Conservation (phyloP, 2,329 filamentous ascomycete genomes). For the Cytospora chrysosperma region DNA sequence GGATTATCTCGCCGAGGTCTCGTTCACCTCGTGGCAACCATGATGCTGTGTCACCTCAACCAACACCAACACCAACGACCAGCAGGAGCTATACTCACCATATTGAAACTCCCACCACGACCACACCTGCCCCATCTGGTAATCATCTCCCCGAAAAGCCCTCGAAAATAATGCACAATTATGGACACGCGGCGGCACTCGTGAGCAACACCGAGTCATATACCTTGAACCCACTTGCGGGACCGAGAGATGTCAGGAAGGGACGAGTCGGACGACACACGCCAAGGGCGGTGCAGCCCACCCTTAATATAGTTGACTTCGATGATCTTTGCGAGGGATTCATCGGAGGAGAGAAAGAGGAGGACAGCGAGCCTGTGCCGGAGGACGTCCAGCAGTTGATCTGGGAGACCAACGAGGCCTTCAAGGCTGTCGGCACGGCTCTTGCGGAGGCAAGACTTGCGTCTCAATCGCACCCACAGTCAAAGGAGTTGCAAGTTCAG, state of each 20-base stretch:
- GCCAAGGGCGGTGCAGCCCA: conserved; percentile 4
- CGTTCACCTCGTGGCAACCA: not conserved
- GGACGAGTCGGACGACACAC: not conserved
- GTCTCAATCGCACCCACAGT: conserved; percentile 25
- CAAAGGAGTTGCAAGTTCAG: conserved; percentile 6
- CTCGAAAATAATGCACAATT: not conserved
- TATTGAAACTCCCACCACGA: conserved; percentile 10
- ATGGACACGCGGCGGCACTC: not conserved
- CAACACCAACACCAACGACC: conserved; percentile 1
- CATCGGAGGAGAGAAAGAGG: conserved; percentile 1
- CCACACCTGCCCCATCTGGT: conserved; percentile 5
- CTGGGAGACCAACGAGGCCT: conserved; percentile 50
- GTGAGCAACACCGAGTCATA: conserved; percentile 15
- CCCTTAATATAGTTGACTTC: not conserved
- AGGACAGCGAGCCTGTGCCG: conserved; percentile 29
- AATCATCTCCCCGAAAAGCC: not conserved
- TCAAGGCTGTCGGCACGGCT: conserved; percentile 44
- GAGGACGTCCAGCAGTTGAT: conserved; percentile 47
- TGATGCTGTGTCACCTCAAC: conserved; percentile 6
- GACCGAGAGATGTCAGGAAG: conserved; percentile 4
- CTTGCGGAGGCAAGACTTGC: conserved; percentile 39
- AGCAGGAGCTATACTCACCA: not conserved
- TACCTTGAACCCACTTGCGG: conserved; percentile 8
- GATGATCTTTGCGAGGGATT: conserved; percentile 12
- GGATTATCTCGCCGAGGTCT: conserved; percentile 1